Evolutionary conservation across 2,329 filamentous ascomycete genomes (phyloP), one percentile per base, ranked within the genome.

Genomic region (Rutstroemia sp.): DNA sequence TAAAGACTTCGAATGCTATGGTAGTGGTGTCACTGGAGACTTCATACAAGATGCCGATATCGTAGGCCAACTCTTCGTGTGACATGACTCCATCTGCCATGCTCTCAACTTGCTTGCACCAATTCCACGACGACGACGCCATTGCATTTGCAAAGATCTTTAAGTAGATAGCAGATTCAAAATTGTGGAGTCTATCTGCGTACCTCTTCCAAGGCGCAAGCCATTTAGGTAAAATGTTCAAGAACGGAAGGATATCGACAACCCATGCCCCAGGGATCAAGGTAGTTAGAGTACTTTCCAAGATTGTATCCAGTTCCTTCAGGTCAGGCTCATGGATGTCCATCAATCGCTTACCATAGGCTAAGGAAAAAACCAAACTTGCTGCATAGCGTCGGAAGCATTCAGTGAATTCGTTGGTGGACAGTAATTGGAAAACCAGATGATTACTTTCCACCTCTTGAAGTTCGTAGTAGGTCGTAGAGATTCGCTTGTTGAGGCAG

Each of bases 161-260:
- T 8, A 21, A 21, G n/a, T 21, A 46, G 21, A 46, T 21, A 17
- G 19, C 16, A 21, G 17, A 21, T 19, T 46, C 42, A 7, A 21
- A n/a, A 19, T 46, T 21, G 23, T 21, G 17, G 42, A 46, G 42
- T n/a, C 36, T 9, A 4, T 54, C 34, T 17, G 25, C 61, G 57
- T 12, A 59, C 51, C 48, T 57, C 52, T 47, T 60, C 51, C 14
- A 57, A 44, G 10, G 59, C 58, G 19, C 55, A 56, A 23, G 68
- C 78, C 0, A 73, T 27, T 69, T 63, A 0, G 76, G 75, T 16
- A 78, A 60, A 8, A 49, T 19, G 25, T 58, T 19, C 19, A 46
- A 25, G n/a, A 62, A 52, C 0, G 77, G 77, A 52, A 79, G 76
- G 58, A 75, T 71, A 61, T 79, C 77, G 14, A 78, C 74, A 2